Base-by-base conservation (phyloP, 768 basidiomycete genomes). In the Antrodiella citrinella region DNA sequence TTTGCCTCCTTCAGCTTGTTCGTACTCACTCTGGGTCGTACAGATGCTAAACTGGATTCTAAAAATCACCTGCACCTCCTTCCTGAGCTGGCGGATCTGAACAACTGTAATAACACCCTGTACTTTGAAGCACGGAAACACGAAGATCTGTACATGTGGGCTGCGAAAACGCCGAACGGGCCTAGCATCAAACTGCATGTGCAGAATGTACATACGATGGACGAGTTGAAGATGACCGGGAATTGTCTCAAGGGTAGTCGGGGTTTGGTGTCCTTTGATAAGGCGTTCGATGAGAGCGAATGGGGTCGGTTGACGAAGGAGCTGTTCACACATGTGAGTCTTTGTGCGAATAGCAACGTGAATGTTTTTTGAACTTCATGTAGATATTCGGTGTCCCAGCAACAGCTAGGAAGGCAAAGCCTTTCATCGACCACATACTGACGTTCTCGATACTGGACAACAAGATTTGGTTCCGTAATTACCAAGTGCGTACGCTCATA, bases 401-500 rank as follows among this genome's bases (percentile, higher is more conserved):
- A 22, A 79, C 81, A n/a, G 86, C 96, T 5, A 77, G 95, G 55
- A 84, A 81, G 61, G 80, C 91, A 15, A 99, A 99, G 66, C 96
- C 96, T 1, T 99, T 99, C 70, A 81, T 99, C 61, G 96, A 99
- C 69, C 96, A 98, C 62, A 82, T 99, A 64, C 77, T 98, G 55
- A 93, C 92, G 35, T 98, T 99, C 69, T 96, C 95, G 26, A 75
- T 98, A 49, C 77, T 95, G 24, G 96, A 99, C 73, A 77, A 79
- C 61, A 98, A 96, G 66, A 91, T 98, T 57, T 99, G 96, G 96
- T 98, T 98, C 75, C 82, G 96, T 57, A 98, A 98, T 68, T 99
- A 87, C 73, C 96, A 99, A 79, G 91, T 93, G 51, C 56, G 72
- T 53, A 43, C 30, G 24, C 30, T 19, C 24, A 49, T 26, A 22